Conservation (phyloP, 495 filamentous ascomycete species). For the Daldinia loculata region DNA sequence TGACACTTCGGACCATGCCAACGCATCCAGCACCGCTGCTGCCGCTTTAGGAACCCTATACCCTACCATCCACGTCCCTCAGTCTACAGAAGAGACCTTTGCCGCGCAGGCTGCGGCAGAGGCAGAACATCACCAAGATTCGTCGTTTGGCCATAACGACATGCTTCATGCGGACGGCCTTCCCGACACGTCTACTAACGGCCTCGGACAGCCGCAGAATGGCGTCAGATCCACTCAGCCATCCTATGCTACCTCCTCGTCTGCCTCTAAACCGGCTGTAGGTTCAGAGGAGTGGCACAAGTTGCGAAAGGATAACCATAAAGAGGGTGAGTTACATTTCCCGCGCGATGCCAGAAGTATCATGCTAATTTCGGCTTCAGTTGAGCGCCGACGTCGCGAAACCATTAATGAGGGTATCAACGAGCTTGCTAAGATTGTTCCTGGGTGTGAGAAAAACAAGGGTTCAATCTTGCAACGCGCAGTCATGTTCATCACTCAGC, state of each 20-base stretch:
- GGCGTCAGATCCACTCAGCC: constrained; percentile 43
- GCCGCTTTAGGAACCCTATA: constrained; percentile 71
- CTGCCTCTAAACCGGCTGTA: constrained; percentile 79
- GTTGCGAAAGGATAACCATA: constrained; percentile 96
- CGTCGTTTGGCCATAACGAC: constrained; percentile 45
- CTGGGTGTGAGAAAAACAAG: constrained; percentile 99
- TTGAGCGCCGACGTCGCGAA: constrained; percentile 95
- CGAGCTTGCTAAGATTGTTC: constrained; percentile 96
- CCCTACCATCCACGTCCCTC: constrained; percentile 73
- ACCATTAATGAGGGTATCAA: constrained; percentile 99
- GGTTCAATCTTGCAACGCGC: constrained; percentile 94
- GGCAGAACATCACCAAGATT: constrained; percentile 44
- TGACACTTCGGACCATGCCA: constrained; percentile 56
- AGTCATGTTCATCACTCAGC: constrained; percentile 89
- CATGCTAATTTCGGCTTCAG: constrained; percentile 55
- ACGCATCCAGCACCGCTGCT: constrained; percentile 71
- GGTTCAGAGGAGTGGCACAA: constrained; percentile 99
- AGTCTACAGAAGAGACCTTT: constrained; percentile 75
- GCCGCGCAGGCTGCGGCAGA: constrained; percentile 53
- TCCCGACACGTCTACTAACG: constrained; percentile 46
- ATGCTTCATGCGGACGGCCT: constrained; percentile 53
- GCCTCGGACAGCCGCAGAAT: constrained; percentile 38
- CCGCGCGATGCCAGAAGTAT: background rate
- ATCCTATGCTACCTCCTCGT: constrained; percentile 42
- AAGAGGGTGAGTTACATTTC: constrained; percentile 77